phyloP scores from a whole-genome alignment of 441 rosid genomes.

The Sinapis alba region DNA sequence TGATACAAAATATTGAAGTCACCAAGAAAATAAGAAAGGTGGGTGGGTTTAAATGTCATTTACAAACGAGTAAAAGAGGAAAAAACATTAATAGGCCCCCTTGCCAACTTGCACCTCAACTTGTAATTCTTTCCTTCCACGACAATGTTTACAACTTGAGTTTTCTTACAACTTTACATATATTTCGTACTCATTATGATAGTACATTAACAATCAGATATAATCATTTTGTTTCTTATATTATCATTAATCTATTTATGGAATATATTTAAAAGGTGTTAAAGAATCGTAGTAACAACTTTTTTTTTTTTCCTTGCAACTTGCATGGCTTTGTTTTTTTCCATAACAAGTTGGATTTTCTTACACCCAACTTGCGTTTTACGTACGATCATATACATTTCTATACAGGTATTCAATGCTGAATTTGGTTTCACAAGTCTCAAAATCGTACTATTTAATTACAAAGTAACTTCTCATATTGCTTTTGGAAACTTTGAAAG shows the following conservation, averaged over 20 bases:
- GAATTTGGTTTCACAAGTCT: constrained; percentile 33
- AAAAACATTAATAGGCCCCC: constrained; percentile 41
- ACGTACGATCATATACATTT: constrained; percentile 30
- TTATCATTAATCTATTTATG: background rate
- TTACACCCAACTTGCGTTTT: constrained; percentile 45
- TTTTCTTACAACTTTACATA: too few species aligned
- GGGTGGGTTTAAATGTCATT: constrained; percentile 35
- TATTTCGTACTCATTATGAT: constrained; percentile 31
- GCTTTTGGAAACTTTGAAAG: constrained; percentile 28
- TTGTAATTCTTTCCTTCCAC: constrained; percentile 47
- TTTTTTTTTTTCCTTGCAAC: constrained; percentile 34
- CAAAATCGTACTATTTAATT: constrained; percentile 17
- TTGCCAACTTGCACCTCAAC: constrained; percentile 68
- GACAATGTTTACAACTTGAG: constrained; percentile 36
- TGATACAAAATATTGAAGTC: background rate
- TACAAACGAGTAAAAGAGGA: constrained; percentile 33
- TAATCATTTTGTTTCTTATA: constrained; percentile 22
- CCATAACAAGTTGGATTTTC: constrained; percentile 42
- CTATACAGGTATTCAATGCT: constrained; percentile 14
- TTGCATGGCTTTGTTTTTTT: constrained; percentile 41
- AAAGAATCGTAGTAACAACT: constrained; percentile 32
- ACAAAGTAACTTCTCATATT: constrained; percentile 20
- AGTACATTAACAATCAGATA: constrained; percentile 17
- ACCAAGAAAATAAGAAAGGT: background rate
- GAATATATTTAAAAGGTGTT: constrained; percentile 21